Conservation (phyloP, 148 eudicot species). For the Beta vulgaris region DNA sequence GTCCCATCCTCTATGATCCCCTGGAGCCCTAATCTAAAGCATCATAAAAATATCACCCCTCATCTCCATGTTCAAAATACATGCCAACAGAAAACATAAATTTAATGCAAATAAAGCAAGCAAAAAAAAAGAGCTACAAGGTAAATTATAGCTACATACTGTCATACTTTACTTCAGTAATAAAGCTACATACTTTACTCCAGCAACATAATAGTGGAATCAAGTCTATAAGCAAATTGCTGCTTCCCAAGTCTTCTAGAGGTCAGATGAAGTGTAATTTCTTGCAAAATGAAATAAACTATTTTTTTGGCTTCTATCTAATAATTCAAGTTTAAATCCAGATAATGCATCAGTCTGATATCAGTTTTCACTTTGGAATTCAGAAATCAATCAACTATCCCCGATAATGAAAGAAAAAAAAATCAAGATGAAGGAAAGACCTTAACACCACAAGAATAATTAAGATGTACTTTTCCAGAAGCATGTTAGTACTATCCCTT, state of each 20-base stretch:
- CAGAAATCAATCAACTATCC: not conserved
- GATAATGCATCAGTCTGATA: too few species aligned
- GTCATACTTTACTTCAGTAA: not conserved
- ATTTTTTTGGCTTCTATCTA: not conserved
- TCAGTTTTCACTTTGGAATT: constrained; percentile 1
- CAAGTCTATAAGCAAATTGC: not conserved
- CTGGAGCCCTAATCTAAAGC: constrained; percentile 67
- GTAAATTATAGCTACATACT: not conserved
- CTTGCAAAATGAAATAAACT: not conserved
- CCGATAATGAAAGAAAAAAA: too few species aligned
- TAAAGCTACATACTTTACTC: not conserved
- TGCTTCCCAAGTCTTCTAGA: not conserved
- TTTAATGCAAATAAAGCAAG: constrained; percentile 21
- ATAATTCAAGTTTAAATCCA: not conserved
- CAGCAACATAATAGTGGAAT: not conserved
- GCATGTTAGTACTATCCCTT: not conserved
- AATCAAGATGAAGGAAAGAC: not conserved
- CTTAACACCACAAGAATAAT: not conserved
- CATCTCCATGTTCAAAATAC: constrained; percentile 38
- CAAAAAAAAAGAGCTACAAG: constrained; percentile 14
- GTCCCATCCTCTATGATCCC: constrained; percentile 69
- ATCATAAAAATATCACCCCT: constrained; percentile 50
- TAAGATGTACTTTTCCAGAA: not conserved
- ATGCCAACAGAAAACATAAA: constrained; percentile 31
- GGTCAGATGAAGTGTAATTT: not conserved